Conservation (phyloP, 306 rosid genomes). For the Datisca glomerata region DNA sequence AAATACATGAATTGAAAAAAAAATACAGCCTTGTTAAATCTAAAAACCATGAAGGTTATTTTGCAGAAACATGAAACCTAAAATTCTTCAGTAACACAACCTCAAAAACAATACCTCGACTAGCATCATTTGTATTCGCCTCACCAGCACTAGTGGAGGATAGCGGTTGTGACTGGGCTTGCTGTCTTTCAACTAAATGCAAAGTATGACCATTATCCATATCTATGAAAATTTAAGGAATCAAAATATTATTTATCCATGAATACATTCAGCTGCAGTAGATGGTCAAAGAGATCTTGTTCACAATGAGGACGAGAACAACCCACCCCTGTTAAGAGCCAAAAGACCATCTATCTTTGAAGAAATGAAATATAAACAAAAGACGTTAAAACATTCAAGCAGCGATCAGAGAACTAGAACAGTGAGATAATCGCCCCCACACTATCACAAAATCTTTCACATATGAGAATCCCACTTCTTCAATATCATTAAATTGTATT, state of each 20-base stretch:
- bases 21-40: constrained; percentile 6
- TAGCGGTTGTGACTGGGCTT: constrained; percentile 44
- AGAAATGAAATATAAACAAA: no score
- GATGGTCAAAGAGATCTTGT: not conserved
- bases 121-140: constrained; percentile 27
- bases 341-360: no score
- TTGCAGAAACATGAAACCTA: constrained; percentile 1
- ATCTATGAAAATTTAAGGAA: constrained; percentile 58
- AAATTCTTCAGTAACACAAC: not conserved
- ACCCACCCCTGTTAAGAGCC: not conserved
- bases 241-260: not conserved
- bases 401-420: no score
- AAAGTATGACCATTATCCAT: constrained; percentile 91
- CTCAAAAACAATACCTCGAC: constrained; percentile 26
- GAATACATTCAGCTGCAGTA: not conserved
- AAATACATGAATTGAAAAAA: constrained; percentile 11
- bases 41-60: not conserved
- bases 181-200: constrained; percentile 94
- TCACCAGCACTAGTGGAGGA: constrained; percentile 45
- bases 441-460: no score
- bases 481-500: no score
- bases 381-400: no score
- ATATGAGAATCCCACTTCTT: no score
- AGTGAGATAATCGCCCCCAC: no score
- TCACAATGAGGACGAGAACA: not conserved